These are phyloP conservation scores for Solanum arcanum DNA, from an alignment of 257 asterid species.

Conservation along the genomic window DNA sequence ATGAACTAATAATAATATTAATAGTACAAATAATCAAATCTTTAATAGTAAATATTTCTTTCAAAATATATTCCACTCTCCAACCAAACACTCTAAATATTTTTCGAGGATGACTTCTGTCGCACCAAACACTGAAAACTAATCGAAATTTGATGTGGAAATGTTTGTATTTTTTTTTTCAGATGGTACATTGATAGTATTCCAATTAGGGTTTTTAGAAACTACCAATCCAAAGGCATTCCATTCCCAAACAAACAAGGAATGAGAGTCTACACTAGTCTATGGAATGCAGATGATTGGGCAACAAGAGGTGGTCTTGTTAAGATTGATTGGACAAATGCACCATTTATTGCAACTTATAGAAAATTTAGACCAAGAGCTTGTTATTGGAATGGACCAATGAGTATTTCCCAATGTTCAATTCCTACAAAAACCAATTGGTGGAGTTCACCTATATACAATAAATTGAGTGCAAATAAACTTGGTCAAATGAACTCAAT, in stretches of 20 bases:
- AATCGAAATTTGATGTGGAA: background rate
- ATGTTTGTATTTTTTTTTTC: background rate
- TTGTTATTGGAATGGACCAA: conserved; percentile 31
- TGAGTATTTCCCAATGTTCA: conserved; percentile 16
- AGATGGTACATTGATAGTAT: conserved; percentile 75
- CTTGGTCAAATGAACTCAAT: conserved; percentile 24
- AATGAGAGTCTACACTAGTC: conserved; percentile 59
- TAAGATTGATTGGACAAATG: conserved; percentile 46
- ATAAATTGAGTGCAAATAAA: conserved; percentile 16
- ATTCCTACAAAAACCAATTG: conserved; percentile 21
- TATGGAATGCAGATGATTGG: conserved; percentile 85
- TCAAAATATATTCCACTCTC: background rate
- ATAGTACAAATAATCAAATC: background rate
- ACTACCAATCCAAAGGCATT: conserved; percentile 32
- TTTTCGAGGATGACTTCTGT: background rate
- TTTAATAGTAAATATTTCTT: background rate
- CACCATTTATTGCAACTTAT: conserved; percentile 47
- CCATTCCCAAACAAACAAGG: conserved; percentile 46
- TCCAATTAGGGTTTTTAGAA: conserved; percentile 60
- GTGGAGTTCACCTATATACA: conserved; percentile 26
- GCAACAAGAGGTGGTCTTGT: conserved; percentile 70
- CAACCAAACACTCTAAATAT: background rate
- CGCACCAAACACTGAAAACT: background rate
- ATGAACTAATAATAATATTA: no score
- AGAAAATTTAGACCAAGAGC: conserved; percentile 39